Evolutionary conservation across 164 flowering plant genomes (phyloP).

Genomic region (Vitis cinerea): DNA sequence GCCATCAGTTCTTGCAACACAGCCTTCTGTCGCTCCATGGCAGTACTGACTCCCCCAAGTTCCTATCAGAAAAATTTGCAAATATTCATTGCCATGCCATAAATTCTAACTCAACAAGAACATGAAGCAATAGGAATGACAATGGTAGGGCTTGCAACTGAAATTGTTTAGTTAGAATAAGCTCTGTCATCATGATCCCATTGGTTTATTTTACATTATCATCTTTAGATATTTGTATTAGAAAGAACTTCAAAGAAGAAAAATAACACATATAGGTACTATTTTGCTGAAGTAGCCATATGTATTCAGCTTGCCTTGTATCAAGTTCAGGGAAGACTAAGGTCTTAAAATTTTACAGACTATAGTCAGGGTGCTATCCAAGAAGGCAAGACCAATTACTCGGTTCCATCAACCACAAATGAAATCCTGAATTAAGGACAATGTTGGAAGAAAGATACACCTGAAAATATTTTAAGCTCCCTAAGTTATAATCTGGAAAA

Average conservation of each 20-base stretch:
- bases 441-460: background rate
- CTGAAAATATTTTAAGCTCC: background rate
- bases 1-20: conserved; percentile 70
- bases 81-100: background rate
- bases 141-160: background rate
- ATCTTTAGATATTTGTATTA: background rate
- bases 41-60: conserved; percentile 83
- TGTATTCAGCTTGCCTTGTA: background rate
- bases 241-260: background rate
- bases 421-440: no score
- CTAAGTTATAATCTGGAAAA: background rate
- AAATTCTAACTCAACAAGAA: background rate
- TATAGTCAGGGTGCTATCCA: background rate
- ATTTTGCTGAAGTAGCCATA: background rate
- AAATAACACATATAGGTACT: background rate
- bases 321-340: background rate
- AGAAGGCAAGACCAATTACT: background rate
- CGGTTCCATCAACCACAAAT: no score
- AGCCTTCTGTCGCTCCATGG: conserved; percentile 78
- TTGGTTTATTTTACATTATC: background rate
- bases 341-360: background rate
- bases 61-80: conserved; percentile 44
- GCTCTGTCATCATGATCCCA: background rate
- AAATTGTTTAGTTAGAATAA: background rate
- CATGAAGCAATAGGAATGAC: background rate